These are phyloP conservation scores for Fusarium sp. DNA, from an alignment of 2,329 filamentous ascomycete species.

Conservation along the genomic window DNA sequence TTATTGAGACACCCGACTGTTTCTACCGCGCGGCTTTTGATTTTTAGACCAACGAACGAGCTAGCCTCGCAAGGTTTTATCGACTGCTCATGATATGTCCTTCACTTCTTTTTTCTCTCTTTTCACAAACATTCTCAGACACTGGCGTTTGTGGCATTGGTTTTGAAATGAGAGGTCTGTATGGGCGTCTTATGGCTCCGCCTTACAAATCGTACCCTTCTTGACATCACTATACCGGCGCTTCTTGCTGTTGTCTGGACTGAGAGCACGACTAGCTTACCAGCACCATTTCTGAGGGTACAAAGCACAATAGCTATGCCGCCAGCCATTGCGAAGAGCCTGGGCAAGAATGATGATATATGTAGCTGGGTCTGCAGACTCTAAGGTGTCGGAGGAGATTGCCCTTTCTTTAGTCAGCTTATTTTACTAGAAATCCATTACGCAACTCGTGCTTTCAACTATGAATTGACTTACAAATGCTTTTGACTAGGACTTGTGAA, in stretches of 20 bases:
- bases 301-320: not conserved
- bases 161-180: conserved; percentile 29
- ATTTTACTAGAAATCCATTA: conserved; percentile 35
- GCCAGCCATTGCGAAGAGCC: not conserved
- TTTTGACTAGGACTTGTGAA: not conserved
- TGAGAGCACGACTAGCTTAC: conserved; percentile 4
- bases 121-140: conserved; percentile 24
- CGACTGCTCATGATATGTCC: conserved; percentile 27
- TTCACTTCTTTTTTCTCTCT: conserved; percentile 11
- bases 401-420: conserved; percentile 40
- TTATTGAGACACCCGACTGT: conserved; percentile 21
- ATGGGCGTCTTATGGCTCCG: conserved; percentile 18
- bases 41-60: conserved; percentile 18
- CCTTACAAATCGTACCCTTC: conserved; percentile 6
- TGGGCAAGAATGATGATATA: conserved; percentile 26
- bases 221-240: conserved; percentile 11
- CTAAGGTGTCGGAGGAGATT: conserved; percentile 37
- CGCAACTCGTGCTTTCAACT: conserved; percentile 10
- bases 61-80: conserved; percentile 22
- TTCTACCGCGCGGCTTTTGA: conserved; percentile 22
- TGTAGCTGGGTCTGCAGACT: conserved; percentile 41
- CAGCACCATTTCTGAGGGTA: not conserved
- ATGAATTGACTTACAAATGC: not conserved
- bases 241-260: conserved; percentile 12
- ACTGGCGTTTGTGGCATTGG: conserved; percentile 36